Conservation (phyloP, 2,329 filamentous ascomycete species). For the Aspergillus novofumigatus region DNA sequence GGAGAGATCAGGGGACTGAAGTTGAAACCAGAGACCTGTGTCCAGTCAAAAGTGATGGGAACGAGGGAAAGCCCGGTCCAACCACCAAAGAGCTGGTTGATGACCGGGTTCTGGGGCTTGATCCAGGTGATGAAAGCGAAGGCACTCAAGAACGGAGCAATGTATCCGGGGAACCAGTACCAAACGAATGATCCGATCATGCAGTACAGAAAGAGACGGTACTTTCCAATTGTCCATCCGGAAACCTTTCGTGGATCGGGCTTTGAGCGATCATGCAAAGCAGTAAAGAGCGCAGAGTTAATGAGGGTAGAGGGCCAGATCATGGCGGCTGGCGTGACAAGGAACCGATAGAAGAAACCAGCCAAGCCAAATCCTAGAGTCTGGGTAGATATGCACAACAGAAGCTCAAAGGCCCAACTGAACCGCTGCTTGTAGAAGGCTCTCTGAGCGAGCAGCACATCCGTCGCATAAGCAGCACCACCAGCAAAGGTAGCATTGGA, state of each 20-base stretch:
- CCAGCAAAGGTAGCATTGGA: conserved; percentile 64
- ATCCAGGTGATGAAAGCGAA: conserved; percentile 72
- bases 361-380: conserved; percentile 67
- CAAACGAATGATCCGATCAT: conserved; percentile 58
- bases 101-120: conserved; percentile 60
- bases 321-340: conserved; percentile 59
- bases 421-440: conserved; percentile 70
- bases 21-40: conserved; percentile 64
- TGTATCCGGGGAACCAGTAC: conserved; percentile 66
- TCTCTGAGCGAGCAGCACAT: conserved; percentile 67
- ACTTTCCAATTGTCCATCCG: conserved; percentile 64
- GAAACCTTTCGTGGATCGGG: conserved; percentile 53
- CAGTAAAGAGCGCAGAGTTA: conserved; percentile 64
- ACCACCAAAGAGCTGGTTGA: conserved; percentile 72
- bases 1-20: conserved; percentile 66
- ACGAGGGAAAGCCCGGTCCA: conserved; percentile 63
- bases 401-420: conserved; percentile 61
- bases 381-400: conserved; percentile 65
- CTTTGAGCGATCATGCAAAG: conserved; percentile 63
- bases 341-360: conserved; percentile 61
- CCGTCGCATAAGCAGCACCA: conserved; percentile 63
- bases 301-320: conserved; percentile 70
- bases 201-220: conserved; percentile 59
- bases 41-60: conserved; percentile 74
- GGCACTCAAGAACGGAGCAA: conserved; percentile 65